Evolutionary conservation across 148 eudicot genomes (phyloP).

Genomic region (Selenicereus undatus): DNA sequence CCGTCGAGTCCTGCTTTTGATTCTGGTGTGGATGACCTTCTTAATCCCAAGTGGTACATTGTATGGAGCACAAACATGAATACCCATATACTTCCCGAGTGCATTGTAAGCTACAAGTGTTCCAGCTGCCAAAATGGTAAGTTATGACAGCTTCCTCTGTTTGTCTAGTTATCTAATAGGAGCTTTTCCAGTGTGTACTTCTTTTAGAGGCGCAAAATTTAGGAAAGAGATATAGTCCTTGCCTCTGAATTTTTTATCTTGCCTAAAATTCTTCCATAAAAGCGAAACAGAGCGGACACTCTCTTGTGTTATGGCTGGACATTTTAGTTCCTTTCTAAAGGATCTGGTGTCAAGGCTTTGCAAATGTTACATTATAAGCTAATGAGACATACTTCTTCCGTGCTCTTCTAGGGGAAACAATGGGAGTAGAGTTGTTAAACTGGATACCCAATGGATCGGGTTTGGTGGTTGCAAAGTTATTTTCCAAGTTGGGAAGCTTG

Average conservation of each 20-base stretch:
- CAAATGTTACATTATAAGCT: neutral
- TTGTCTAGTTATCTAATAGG: neutral
- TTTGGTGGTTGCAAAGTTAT: conserved; percentile 26
- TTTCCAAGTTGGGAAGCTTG: conserved; percentile 30
- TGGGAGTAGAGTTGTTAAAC: conserved; percentile 20
- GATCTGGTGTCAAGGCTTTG: neutral
- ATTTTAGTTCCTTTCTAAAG: neutral
- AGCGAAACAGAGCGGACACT: neutral
- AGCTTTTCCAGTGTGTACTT: neutral
- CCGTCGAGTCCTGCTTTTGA: conserved; percentile 51
- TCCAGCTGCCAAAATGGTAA: conserved; percentile 37
- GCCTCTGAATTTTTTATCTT: neutral
- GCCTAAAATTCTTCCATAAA: neutral
- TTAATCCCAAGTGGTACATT: conserved; percentile 51
- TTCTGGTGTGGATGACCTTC: conserved; percentile 57
- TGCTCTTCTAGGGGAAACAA: conserved; percentile 24
- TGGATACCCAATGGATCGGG: conserved; percentile 22
- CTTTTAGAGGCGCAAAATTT: neutral
- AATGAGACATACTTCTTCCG: neutral
- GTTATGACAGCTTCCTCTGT: neutral
- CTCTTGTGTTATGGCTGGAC: too few species aligned
- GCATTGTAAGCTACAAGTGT: conserved; percentile 53
- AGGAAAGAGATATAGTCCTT: neutral
- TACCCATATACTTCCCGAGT: conserved; percentile 61
- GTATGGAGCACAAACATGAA: conserved; percentile 67